Conservation (phyloP, 345 rosid species). For the Eucalyptus erythrocorys region DNA sequence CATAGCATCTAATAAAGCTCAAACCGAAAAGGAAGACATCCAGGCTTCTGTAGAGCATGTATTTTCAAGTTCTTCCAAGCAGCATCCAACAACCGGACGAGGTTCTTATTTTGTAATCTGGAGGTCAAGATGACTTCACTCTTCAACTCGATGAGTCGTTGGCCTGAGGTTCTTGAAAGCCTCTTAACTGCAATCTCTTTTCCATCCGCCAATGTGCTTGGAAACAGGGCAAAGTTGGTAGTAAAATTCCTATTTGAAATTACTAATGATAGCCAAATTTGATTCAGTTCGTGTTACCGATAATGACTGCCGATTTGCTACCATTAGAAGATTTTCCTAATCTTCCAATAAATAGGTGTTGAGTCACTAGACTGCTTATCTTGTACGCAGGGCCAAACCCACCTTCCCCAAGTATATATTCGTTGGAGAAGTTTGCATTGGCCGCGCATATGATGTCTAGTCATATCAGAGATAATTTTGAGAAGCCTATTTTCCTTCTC, state of each 20-base stretch:
- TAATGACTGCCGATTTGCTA: no score
- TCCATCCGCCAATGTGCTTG: slow-evolving; percentile 1
- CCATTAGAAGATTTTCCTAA: no score
- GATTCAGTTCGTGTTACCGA: background rate
- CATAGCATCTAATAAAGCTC: background rate
- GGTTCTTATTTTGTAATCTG: slow-evolving; percentile 7
- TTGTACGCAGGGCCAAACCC: no score
- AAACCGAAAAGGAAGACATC: background rate
- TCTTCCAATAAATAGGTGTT: no score
- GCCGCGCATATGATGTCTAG: background rate
- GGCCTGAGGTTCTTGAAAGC: slow-evolving; percentile 2
- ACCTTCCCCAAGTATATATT: no score
- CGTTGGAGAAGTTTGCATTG: no score
- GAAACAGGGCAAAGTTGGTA: background rate
- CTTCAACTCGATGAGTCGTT: background rate
- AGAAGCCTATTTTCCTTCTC: background rate
- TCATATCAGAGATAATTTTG: background rate
- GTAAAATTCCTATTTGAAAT: background rate
- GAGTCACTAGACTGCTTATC: no score
- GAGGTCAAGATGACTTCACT: background rate
- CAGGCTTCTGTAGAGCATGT: slow-evolving; percentile 4
- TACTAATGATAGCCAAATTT: background rate
- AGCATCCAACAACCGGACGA: background rate
- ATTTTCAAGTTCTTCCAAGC: background rate
- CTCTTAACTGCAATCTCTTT: slow-evolving; percentile 9